Evolutionary conservation across 75 land plant genomes (phyloP).

Genomic region (Adiantum capillusveneris): DNA sequence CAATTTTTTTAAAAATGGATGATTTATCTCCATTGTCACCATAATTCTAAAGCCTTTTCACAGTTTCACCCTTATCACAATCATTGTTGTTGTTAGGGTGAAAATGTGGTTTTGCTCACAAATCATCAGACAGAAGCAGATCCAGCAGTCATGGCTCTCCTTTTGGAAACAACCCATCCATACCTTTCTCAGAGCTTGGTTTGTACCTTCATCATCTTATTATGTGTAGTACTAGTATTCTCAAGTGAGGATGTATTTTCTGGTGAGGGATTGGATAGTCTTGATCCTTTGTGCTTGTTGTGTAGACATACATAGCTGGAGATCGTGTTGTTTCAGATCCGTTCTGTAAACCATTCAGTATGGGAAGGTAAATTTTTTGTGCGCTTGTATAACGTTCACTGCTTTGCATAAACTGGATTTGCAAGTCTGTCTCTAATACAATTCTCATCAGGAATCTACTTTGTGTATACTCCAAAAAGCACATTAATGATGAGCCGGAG

Average conservation of each 20-base stretch:
- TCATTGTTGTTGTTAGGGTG: conserved; percentile 33
- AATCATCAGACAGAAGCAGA: conserved; percentile 99
- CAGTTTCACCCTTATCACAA: too few relatives aligned
- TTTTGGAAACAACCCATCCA: conserved; percentile 63
- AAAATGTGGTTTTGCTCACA: conserved; percentile 73
- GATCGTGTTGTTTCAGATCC: conserved; percentile 90
- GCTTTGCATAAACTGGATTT: too few relatives aligned
- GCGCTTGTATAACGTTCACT: too few relatives aligned
- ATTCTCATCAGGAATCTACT: conserved; percentile 61
- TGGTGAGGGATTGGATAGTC: too few relatives aligned
- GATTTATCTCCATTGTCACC: too few relatives aligned
- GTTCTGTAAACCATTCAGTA: conserved; percentile 97
- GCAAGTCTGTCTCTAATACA: too few relatives aligned
- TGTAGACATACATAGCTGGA: conserved; percentile 86
- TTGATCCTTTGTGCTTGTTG: too few relatives aligned
- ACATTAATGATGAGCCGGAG: conserved; percentile 76
- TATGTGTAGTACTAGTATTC: too few relatives aligned
- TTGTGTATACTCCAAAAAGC: conserved; percentile 94
- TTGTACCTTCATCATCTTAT: too few relatives aligned
- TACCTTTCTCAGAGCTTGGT: conserved; percentile 79
- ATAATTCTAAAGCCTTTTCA: too few relatives aligned
- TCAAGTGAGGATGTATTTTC: too few relatives aligned
- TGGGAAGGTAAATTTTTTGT: conserved; percentile 74
- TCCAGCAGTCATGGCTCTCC: conserved; percentile 84
- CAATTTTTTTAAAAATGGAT: too few relatives aligned